Conservation (phyloP, 2,329 filamentous ascomycete species). For the Arthroderma sp. region DNA sequence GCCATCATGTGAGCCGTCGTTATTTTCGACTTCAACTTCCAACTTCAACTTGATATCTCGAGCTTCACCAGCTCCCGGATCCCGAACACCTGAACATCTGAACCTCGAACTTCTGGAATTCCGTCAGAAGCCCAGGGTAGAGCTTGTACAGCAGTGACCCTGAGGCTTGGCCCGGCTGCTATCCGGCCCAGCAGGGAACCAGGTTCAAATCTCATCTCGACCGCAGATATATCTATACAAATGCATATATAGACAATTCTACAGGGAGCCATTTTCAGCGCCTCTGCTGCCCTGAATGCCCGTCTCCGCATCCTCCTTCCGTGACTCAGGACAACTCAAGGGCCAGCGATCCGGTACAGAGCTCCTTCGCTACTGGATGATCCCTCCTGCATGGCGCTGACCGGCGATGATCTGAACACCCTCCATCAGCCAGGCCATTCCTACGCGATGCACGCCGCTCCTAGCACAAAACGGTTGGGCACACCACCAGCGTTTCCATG, state of each 20-base stretch:
- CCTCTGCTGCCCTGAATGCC: neutral
- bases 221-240: neutral
- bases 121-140: neutral
- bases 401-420: slow-evolving; percentile 3
- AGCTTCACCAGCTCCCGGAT: too few relatives aligned
- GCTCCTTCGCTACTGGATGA: neutral
- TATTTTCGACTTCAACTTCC: neutral
- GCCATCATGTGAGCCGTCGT: neutral
- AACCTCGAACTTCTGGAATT: neutral
- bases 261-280: neutral
- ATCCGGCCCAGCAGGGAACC: neutral
- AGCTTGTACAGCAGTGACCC: neutral
- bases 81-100: neutral
- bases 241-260: neutral
- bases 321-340: neutral
- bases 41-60: neutral
- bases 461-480: neutral
- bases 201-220: neutral
- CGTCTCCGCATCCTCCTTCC: neutral
- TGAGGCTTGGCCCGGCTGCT: slow-evolving; percentile 4
- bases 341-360: neutral
- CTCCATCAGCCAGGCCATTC: neutral
- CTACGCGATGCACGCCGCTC: neutral
- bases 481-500: slow-evolving; percentile 3
- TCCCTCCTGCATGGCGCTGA: slow-evolving; percentile 4